Conservation (phyloP, 805 yeast genomes). For the Naumovozyma baii region DNA sequence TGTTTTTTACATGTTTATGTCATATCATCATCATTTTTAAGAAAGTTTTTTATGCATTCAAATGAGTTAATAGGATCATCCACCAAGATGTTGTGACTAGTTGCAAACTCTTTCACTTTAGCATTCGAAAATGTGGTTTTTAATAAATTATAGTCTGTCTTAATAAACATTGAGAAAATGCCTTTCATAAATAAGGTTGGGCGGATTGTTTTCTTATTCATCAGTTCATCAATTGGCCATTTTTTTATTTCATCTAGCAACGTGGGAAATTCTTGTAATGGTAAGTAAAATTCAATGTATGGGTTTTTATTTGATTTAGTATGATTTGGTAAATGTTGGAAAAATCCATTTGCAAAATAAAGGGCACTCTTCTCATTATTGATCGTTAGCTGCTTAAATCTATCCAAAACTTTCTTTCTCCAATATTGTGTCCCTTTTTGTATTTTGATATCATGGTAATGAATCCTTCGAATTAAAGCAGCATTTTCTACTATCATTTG, state of each 20-base stretch:
- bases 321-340: conserved; percentile 14
- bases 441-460: conserved; percentile 13
- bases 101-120: conserved; percentile 18
- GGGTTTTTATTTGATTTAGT: conserved; percentile 7
- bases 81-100: conserved; percentile 25
- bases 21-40: neutral
- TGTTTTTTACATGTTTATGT: neutral
- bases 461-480: conserved; percentile 14
- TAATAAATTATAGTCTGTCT: conserved; percentile 20
- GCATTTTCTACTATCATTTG: conserved; percentile 15
- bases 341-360: conserved; percentile 26
- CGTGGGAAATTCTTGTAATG: conserved; percentile 21
- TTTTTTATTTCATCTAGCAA: conserved; percentile 14
- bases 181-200: conserved; percentile 36
- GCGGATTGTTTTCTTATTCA: conserved; percentile 25
- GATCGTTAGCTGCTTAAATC: conserved; percentile 13
- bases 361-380: conserved; percentile 11
- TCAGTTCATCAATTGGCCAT: conserved; percentile 15
- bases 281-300: conserved; percentile 14
- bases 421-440: conserved; percentile 16
- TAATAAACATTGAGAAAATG: conserved; percentile 34
- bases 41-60: neutral
- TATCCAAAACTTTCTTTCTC: conserved; percentile 13
- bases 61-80: conserved; percentile 20
- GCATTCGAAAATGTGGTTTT: conserved; percentile 19